Evolutionary conservation across 306 rosid genomes (phyloP), one percentile per base, ranked within the genome.

Genomic region (Castanospermum australe): DNA sequence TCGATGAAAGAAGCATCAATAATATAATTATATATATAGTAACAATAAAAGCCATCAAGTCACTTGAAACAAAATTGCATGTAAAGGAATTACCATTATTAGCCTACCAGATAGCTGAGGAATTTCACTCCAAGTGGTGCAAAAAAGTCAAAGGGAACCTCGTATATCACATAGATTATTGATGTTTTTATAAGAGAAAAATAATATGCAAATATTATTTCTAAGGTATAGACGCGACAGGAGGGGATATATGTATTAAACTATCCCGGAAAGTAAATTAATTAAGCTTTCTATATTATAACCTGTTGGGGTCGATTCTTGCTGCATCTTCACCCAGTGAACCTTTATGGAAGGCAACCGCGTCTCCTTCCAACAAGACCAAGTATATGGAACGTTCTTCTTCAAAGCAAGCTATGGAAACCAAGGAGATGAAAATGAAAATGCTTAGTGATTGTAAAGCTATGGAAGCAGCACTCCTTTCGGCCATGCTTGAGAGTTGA

Each of bases 281-380:
- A 45, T 33, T 15, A 68, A 47, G 52, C 6, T 41, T 47, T 32
- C 12, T 44, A 47, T 57, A 60, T 11, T 20, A 14, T 21, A 74
- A 87, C 90, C 88, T 87, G 69, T 42, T 75, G 60, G 35, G 72
- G 25, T 76, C 14, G 28, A 71, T 3, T 51, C 2, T 88, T 5
- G 83, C 41, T 62, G 79, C 76, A 64, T 78, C 38, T 71, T 74
- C 32, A 17, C 41, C 75, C 30, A 4, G 68, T 11, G 80, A 73
- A 42, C 17, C 69, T 74, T 59, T 55, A 67, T 78, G 84, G 78
- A 93, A 91, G 36, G 93, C 88, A 79, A 76, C 45, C 0, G 83
- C 83, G 1, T 87, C 84, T 72, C 84, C 93, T 69, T 87, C 93
- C 88, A 94, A 73, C 61, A 89, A 81, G 67, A 94, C 97, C 75